Conservation (phyloP, 352 stramenopile species). For the Globisporangium nagaii region DNA sequence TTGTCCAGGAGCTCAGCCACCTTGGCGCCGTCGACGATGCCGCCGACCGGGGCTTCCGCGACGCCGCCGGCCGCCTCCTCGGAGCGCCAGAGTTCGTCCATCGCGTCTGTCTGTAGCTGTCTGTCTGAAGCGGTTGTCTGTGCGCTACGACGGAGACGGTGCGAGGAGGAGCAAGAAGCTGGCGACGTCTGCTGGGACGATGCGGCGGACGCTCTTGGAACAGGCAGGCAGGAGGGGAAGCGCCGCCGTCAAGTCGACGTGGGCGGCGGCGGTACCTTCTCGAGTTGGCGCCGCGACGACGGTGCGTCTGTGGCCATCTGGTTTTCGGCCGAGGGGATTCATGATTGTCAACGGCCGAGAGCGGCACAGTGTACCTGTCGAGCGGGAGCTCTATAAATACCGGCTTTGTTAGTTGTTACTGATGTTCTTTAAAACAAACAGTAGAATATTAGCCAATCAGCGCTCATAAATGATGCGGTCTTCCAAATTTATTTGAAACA, state of each 20-base stretch:
- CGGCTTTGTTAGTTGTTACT: neutral
- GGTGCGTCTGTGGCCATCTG: neutral
- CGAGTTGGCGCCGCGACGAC: neutral
- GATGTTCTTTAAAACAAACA: neutral
- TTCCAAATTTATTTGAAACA: neutral
- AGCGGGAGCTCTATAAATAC: too few relatives aligned
- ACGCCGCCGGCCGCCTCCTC: slow-evolving; percentile 8
- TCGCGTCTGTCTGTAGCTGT: neutral
- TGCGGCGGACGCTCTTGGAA: too few relatives aligned
- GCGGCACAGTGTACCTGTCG: neutral
- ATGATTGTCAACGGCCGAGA: neutral
- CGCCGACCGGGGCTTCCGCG: neutral
- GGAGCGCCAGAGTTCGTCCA: slow-evolving; percentile 34
- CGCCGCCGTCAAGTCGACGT: too few relatives aligned
- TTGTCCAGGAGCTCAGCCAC: neutral
- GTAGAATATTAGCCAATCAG: neutral
- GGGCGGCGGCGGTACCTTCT: too few relatives aligned
- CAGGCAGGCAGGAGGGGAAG: too few relatives aligned
- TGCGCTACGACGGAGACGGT: neutral
- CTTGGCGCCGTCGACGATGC: neutral
- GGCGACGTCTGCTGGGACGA: too few relatives aligned
- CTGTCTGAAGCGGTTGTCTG: neutral
- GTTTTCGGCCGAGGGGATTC: too few relatives aligned
- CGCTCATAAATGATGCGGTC: neutral
- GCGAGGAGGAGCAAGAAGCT: neutral